A percentile compares a stretch with the other conserved stretches of the same genome.
Conservation (phyloP, 345 rosid species). For the Laguncularia racemosa region DNA sequence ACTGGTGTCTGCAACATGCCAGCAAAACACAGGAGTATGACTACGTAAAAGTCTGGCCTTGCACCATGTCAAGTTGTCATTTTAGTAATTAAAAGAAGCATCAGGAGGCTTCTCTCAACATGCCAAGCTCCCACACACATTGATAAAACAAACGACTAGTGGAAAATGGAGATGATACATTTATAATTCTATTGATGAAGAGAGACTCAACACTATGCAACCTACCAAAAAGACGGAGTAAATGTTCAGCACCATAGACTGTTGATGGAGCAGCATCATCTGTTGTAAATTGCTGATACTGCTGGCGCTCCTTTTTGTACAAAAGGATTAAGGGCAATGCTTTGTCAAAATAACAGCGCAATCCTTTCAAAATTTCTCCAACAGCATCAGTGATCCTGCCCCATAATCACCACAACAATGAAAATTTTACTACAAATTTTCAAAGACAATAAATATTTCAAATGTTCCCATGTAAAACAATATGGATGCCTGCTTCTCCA, state of each 20-base stretch:
- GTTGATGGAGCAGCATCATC: slow-evolving; percentile 58
- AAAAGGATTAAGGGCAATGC: slow-evolving; percentile 79
- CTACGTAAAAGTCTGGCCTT: too few species aligned
- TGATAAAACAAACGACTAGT: too few species aligned
- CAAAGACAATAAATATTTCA: too few species aligned
- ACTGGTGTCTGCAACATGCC: too few species aligned
- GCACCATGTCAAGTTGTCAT: too few species aligned
- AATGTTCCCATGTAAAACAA: slow-evolving; percentile 7
- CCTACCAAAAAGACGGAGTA: slow-evolving; percentile 74
- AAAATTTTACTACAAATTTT: neutral
- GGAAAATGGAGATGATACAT: too few species aligned
- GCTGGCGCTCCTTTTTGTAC: slow-evolving; percentile 79
- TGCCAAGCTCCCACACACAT: too few species aligned
- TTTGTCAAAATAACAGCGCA: slow-evolving; percentile 76
- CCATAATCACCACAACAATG: slow-evolving; percentile 5
- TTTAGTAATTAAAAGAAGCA: too few species aligned
- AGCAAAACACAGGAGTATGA: too few species aligned
- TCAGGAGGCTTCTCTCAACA: too few species aligned
- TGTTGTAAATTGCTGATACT: slow-evolving; percentile 42
- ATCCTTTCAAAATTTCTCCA: slow-evolving; percentile 66
- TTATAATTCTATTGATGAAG: too few species aligned
- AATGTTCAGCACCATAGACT: slow-evolving; percentile 77
- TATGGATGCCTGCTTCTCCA: slow-evolving; percentile 7
- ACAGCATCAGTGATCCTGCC: slow-evolving; percentile 57
- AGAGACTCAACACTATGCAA: slow-evolving; percentile 1